A percentile compares a stretch with the other conserved stretches of the same genome.
Conservation (phyloP, 352 stramenopile genomes). For the Thalassiosira pacifica region DNA sequence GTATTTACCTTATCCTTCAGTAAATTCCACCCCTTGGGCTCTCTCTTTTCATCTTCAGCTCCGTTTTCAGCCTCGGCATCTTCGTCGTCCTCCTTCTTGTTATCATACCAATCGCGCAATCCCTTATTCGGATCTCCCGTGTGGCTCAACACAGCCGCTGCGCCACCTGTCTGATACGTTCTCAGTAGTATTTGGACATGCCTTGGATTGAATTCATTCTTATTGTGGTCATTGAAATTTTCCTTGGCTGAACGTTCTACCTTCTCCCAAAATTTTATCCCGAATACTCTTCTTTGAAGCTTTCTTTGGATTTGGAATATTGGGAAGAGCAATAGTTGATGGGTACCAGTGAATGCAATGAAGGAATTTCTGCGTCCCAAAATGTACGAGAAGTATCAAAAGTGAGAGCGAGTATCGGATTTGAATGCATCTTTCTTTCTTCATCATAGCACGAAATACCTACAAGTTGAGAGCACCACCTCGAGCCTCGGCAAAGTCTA, state of each 20-base stretch:
- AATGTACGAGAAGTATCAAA: not conserved
- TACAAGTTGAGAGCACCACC: constrained; percentile 59
- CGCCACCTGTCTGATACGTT: constrained; percentile 62
- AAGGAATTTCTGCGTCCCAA: constrained; percentile 43
- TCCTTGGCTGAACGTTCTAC: constrained; percentile 50
- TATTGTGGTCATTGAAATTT: constrained; percentile 40
- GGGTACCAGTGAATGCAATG: constrained; percentile 48
- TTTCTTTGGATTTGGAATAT: constrained; percentile 61
- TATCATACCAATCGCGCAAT: constrained; percentile 64
- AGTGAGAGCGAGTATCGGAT: not conserved
- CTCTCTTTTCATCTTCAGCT: constrained; percentile 9
- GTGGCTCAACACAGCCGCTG: constrained; percentile 59
- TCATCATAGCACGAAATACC: not conserved
- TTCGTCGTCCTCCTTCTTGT: constrained; percentile 51
- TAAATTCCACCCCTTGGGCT: constrained; percentile 37
- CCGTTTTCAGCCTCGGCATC: constrained; percentile 29
- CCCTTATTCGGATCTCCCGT: constrained; percentile 67
- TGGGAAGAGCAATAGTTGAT: constrained; percentile 61
- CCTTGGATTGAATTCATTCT: constrained; percentile 61
- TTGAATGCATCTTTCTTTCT: not conserved
- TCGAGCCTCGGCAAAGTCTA: constrained; percentile 54
- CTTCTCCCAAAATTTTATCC: constrained; percentile 57
- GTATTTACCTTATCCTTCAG: constrained; percentile 23
- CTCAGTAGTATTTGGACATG: constrained; percentile 66
- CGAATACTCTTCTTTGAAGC: constrained; percentile 62